phyloP scores from a whole-genome alignment of 176 grass and related monocot genomes.

The Carex pumila region DNA sequence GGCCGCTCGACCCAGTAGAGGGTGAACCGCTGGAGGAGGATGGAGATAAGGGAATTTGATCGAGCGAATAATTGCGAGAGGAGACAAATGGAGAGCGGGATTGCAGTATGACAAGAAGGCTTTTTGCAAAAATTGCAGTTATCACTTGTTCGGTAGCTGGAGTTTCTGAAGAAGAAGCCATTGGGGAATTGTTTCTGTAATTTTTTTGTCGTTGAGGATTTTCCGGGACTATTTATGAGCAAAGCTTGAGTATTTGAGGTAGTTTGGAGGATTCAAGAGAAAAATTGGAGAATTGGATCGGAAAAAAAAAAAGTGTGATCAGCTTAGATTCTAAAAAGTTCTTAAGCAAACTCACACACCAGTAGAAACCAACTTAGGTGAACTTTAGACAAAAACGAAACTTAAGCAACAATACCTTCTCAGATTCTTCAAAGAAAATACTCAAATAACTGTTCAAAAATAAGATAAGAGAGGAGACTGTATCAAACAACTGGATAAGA shows the following conservation, averaged over 20 bases:
- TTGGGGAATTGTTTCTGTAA: neutral
- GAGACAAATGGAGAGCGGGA: constrained; percentile 80
- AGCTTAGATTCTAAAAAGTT: constrained; percentile 18
- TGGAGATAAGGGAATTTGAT: constrained; percentile 18
- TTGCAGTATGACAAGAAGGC: constrained; percentile 89
- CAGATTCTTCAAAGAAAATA: neutral
- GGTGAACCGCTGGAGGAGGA: constrained; percentile 42
- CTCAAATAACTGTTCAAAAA: neutral
- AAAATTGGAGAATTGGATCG: neutral
- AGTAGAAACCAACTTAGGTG: neutral
- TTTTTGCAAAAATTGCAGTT: constrained; percentile 89
- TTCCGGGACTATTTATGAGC: neutral
- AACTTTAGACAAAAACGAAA: neutral
- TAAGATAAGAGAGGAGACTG: neutral
- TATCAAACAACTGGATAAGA: constrained; percentile 10
- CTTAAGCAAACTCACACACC: constrained; percentile 10
- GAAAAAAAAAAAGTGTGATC: constrained; percentile 12
- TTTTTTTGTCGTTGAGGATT: neutral
- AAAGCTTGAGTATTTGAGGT: neutral
- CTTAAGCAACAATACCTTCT: neutral
- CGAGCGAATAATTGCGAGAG: constrained; percentile 48
- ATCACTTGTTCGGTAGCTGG: constrained; percentile 89
- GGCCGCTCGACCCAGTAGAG: constrained; percentile 33
- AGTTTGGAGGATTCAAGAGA: neutral
- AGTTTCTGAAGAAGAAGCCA: constrained; percentile 42